Conservation (phyloP, 805 yeast species). For the Spathaspora hagerdaliae region DNA sequence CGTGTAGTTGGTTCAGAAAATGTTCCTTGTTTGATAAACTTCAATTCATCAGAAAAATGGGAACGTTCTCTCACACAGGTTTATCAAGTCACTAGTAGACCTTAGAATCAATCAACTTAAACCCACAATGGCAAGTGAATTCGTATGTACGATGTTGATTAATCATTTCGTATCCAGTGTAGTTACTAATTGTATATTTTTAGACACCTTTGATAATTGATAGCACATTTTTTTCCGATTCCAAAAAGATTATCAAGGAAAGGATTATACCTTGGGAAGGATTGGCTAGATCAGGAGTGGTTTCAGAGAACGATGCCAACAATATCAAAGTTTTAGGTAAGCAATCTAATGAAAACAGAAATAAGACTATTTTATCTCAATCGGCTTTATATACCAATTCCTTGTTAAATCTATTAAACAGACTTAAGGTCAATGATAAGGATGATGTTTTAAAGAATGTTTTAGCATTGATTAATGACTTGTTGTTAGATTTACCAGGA, state of each 20-base stretch:
- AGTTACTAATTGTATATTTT: constrained; percentile 5
- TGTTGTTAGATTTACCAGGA: constrained; percentile 36
- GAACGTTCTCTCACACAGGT: not conserved
- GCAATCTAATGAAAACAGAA: constrained; percentile 40
- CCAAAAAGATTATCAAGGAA: constrained; percentile 64
- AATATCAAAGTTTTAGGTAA: constrained; percentile 52
- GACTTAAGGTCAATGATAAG: constrained; percentile 39
- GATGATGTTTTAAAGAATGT: constrained; percentile 66
- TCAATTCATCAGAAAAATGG: too few species aligned
- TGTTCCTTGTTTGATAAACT: not conserved
- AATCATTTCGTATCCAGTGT: not conserved
- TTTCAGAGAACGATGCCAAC: constrained; percentile 66
- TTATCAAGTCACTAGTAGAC: not conserved
- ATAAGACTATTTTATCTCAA: constrained; percentile 38
- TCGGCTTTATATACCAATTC: constrained; percentile 52
- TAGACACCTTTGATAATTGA: constrained; percentile 47
- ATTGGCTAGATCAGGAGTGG: constrained; percentile 66
- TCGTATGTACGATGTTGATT: not conserved
- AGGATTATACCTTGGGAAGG: constrained; percentile 93
- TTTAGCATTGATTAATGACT: constrained; percentile 59
- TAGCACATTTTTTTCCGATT: constrained; percentile 62
- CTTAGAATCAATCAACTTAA: not conserved
- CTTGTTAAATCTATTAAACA: constrained; percentile 50
- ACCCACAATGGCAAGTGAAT: constrained; percentile 2
- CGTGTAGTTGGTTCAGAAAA: not conserved